These are phyloP conservation scores for Turritis glabra DNA, from an alignment of 345 rosid species.

Conservation along the genomic window DNA sequence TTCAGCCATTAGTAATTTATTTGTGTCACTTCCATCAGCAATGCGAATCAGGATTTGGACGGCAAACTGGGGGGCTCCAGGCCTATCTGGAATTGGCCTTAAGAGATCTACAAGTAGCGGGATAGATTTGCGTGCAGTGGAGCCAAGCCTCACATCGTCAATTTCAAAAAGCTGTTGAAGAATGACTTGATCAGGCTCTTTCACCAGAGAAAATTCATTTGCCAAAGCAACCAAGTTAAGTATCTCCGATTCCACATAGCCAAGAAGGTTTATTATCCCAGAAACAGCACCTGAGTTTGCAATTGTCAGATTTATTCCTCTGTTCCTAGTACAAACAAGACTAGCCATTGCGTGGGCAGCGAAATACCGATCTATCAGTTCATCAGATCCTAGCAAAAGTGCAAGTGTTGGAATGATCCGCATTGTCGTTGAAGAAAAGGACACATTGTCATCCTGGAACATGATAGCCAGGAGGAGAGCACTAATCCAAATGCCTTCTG, in stretches of 20 bases:
- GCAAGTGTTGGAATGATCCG: slow-evolving; percentile 69
- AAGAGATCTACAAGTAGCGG: slow-evolving; percentile 87
- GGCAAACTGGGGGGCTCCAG: slow-evolving; percentile 79
- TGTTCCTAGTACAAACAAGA: slow-evolving; percentile 63
- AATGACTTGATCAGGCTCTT: slow-evolving; percentile 65
- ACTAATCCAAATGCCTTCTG: slow-evolving; percentile 76
- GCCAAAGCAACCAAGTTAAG: slow-evolving; percentile 47
- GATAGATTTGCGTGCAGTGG: slow-evolving; percentile 73
- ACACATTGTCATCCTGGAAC: slow-evolving; percentile 68
- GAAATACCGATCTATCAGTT: slow-evolving; percentile 69
- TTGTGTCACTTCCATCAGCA: slow-evolving; percentile 72
- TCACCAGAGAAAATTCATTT: slow-evolving; percentile 60
- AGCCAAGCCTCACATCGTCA: slow-evolving; percentile 77
- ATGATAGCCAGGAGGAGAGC: slow-evolving; percentile 74
- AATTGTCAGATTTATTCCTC: slow-evolving; percentile 65
- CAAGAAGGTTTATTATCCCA: slow-evolving; percentile 73
- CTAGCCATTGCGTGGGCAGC: slow-evolving; percentile 91
- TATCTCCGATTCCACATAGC: slow-evolving; percentile 53
- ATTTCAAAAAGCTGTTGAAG: slow-evolving; percentile 71
- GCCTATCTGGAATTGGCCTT: slow-evolving; percentile 88
- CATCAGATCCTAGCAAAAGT: slow-evolving; percentile 73
- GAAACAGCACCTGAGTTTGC: slow-evolving; percentile 86
- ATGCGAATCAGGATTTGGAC: slow-evolving; percentile 64
- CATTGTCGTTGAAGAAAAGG: slow-evolving; percentile 62
- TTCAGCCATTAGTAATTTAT: slow-evolving; percentile 79